These are phyloP conservation scores for Drechslera avenae DNA, from an alignment of 2,329 filamentous ascomycete genomes.

Conservation along the genomic window DNA sequence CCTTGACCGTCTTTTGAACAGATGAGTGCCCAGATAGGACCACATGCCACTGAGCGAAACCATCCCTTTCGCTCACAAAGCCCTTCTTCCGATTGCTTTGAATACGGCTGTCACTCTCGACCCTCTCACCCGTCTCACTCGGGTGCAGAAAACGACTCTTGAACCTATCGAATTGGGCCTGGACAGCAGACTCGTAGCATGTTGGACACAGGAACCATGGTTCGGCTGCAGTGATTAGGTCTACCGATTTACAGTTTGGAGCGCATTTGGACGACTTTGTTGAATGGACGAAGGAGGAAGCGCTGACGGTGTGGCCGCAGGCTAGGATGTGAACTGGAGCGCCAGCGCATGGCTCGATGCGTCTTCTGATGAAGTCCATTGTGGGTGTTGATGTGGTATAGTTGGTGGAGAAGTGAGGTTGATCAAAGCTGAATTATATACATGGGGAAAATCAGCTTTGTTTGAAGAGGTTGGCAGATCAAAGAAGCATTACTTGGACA, in stretches of 20 bases:
- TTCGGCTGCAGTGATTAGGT: background rate
- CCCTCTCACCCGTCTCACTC: background rate
- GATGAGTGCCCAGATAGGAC: background rate
- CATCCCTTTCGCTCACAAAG: background rate
- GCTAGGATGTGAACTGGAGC: background rate
- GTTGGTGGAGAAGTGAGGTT: background rate
- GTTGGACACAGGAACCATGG: conserved; percentile 3
- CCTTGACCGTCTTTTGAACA: background rate
- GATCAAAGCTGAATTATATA: background rate
- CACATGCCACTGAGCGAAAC: background rate
- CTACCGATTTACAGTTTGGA: conserved; percentile 1
- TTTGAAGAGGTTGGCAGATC: background rate
- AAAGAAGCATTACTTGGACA: too few species aligned
- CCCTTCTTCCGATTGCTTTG: background rate
- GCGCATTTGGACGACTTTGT: conserved; percentile 1
- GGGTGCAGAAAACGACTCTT: background rate
- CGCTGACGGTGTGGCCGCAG: conserved; percentile 2
- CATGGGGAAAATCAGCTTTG: too few species aligned
- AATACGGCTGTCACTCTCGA: background rate
- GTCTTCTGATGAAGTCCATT: background rate
- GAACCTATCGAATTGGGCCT: background rate
- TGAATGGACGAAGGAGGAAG: background rate
- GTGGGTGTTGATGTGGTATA: background rate
- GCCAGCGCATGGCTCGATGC: background rate
- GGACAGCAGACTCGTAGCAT: background rate